Base-by-base conservation (phyloP, 106 monocot species). In the Dioscorea zingiberensis region DNA sequence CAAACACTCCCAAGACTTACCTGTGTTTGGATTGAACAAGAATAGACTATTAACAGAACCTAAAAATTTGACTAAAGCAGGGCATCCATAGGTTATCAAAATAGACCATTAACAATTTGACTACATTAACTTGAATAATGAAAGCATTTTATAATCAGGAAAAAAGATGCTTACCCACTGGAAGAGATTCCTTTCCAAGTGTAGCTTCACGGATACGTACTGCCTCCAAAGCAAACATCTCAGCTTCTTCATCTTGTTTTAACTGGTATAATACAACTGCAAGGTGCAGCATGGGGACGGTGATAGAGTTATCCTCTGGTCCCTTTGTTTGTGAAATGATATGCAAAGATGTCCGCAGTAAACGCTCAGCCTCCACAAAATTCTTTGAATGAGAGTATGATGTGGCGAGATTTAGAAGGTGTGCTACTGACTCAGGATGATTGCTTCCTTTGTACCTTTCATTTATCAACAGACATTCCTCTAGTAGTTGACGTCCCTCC, bases 281-380 rank as follows among this genome's bases (percentile, higher is more conserved):
- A 65, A 94, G 81, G 57, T 94, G 93, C 54, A 89, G 56, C 86
- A 89, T 89, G 30, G 84, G 93, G 38, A 84, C 66, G n/a, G 89
- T 79, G 47, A 84, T 67, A 2, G 81, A 75, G 25, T 73, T 83
- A 78, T 84, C 74, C 46, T 57, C 25, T 17, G 66, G 66, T 2
- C 62, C 68, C 19, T 76, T 51, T 38, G 80, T 62, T 77, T 63
- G 81, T 9, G 72, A 77, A 71, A 84, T 74, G 59, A 84, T 78
- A 47, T 58, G 75, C 56, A 89, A 44, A 60, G 80, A 71, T 44
- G 65, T 81, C 72, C 79, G 83, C 46, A 94, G 64, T 54, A 89
- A 71, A 46, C 79, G 84, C 47, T 94, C 86, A 46, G 93, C 83
- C 68, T 94, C 86, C 46, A 63, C 74, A 75, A 78, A 94, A 62